Conservation (phyloP, 192 early-diverging fungal species). For the Backusella morwellensis region DNA sequence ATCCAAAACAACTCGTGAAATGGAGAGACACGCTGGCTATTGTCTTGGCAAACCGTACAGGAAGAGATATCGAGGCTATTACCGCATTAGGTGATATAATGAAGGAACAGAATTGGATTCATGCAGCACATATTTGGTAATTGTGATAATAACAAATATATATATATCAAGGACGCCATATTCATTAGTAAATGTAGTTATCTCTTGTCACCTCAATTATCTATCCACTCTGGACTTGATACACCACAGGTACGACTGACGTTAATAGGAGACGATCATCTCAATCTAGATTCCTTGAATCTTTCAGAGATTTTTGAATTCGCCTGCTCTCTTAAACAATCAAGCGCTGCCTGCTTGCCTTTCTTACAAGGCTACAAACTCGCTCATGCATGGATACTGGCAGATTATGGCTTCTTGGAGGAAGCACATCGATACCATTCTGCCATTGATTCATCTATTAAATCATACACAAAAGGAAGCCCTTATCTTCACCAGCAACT, state of each 20-base stretch:
- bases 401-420: slow-evolving; percentile 75
- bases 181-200: slow-evolving; percentile 17
- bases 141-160: not conserved
- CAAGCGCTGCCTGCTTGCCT: slow-evolving; percentile 50
- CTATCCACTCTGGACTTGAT: slow-evolving; percentile 61
- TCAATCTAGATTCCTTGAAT: slow-evolving; percentile 48
- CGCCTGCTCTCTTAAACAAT: slow-evolving; percentile 53
- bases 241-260: slow-evolving; percentile 59
- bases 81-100: slow-evolving; percentile 77
- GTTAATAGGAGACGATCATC: slow-evolving; percentile 56
- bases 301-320: slow-evolving; percentile 88
- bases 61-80: slow-evolving; percentile 68
- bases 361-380: slow-evolving; percentile 93
- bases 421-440: slow-evolving; percentile 80
- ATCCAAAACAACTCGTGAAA: slow-evolving; percentile 39
- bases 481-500: slow-evolving; percentile 71
- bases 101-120: slow-evolving; percentile 46
- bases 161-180: no score
- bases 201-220: slow-evolving; percentile 24
- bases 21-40: slow-evolving; percentile 80
- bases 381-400: slow-evolving; percentile 73
- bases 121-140: slow-evolving; percentile 84
- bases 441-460: slow-evolving; percentile 69
- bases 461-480: slow-evolving; percentile 68
- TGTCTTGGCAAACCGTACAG: slow-evolving; percentile 83